Percentiles rank a stretch among this genome's conserved stretches.
Conservation (phyloP, 2,329 filamentous ascomycete genomes). For the Cryphonectria carpinicola region DNA sequence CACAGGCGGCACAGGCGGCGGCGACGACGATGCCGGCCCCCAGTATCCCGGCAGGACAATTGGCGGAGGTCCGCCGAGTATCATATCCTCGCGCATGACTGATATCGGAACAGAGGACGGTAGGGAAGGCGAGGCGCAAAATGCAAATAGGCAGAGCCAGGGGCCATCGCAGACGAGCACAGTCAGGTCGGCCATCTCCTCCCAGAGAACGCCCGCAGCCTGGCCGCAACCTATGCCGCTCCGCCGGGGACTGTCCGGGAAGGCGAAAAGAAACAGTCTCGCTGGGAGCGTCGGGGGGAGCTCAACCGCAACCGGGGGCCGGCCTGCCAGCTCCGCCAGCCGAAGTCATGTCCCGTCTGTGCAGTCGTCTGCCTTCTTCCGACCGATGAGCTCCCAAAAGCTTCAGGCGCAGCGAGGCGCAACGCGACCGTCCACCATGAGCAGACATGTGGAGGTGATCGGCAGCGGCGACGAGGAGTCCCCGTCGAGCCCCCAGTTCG, state of each 20-base stretch:
- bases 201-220: constrained; percentile 41
- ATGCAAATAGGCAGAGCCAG: constrained; percentile 33
- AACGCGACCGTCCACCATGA: constrained; percentile 48
- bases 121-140: constrained; percentile 44
- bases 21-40: constrained; percentile 45
- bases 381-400: constrained; percentile 94
- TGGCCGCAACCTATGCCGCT: constrained; percentile 62
- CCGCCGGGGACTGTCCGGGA: constrained; percentile 54
- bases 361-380: constrained; percentile 89
- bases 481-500: constrained; percentile 15
- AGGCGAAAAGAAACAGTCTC: constrained; percentile 48
- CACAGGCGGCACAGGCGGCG: constrained; percentile 28
- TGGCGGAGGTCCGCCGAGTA: constrained; percentile 56
- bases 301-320: constrained; percentile 49
- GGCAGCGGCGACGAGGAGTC: constrained; percentile 18
- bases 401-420: constrained; percentile 84
- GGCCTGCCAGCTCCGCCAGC: constrained; percentile 70
- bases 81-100: constrained; percentile 75
- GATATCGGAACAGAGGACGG: constrained; percentile 64
- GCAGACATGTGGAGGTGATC: constrained; percentile 38
- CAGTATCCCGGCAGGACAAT: constrained; percentile 45
- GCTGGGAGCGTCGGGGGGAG: constrained; percentile 43
- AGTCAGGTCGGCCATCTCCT: constrained; percentile 56
- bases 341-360: constrained; percentile 89
- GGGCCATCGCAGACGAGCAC: constrained; percentile 56